Base-by-base conservation (phyloP, 768 basidiomycete species). In the Calvatia gigantea region DNA sequence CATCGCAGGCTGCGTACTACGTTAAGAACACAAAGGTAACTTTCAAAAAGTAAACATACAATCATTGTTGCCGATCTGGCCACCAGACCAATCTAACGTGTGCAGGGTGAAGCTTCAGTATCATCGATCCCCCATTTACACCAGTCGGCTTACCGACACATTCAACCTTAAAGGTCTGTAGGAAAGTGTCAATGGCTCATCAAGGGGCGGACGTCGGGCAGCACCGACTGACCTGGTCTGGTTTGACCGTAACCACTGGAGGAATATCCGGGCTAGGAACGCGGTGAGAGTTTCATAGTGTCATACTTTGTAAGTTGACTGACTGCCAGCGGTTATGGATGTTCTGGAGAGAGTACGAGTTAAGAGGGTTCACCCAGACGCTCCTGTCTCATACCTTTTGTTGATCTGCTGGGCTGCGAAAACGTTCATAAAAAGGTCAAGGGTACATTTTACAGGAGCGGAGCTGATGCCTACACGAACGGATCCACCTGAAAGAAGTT, bases 301-400 rank as follows among this genome's bases (percentile, higher is more conserved):
- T 12, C 29, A 44, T 6, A 3, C 12, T 32, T 1, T 23, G 4
- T 4, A 32, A 12, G 7, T 19, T 38, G 7, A 72, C 86, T 66
- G 69, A 87, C 85, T 87, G 86, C 86, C 86, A 87, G 43, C 86
- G 83, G 64, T 87, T 87, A 61, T 87, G 86, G 9, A 87, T 62
- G 25, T 83, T 82, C 84, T 86, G 50, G 0, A 27, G 23, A n/a
- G 3, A 7, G 47, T 38, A 2, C n/a, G n/a, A n/a, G n/a, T 23
- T 23, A 58, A 35, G 32, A 42, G 3, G n/a, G 28, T n/a, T 43
- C 39, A 9, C 49, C n/a, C 17, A 17, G 17, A 5, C 28, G 32
- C n/a, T 4, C 15, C 27, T 23, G 32, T 9, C 42, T n/a, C 69
- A 6, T 31, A 84, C 87, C 74, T 83, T 84, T 65, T 89, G 87